phyloP scores from a whole-genome alignment of 83 land plant genomes.

The Diphasiastrum complanatum region DNA sequence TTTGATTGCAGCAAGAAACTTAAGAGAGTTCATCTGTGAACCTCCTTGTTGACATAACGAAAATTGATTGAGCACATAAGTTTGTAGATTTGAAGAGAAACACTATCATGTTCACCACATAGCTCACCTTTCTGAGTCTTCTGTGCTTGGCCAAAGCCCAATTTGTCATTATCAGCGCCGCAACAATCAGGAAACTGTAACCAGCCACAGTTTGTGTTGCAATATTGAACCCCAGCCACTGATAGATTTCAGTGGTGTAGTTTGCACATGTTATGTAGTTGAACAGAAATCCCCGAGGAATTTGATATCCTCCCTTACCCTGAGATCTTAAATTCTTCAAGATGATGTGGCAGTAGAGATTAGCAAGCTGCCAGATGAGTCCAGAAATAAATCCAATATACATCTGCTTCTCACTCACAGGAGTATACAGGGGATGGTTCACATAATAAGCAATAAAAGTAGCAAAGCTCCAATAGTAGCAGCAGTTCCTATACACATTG shows the following conservation, averaged over 20 bases:
- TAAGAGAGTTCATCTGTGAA: too few species aligned
- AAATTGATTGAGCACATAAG: too few species aligned
- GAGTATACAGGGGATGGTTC: constrained; percentile 88
- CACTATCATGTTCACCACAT: not conserved
- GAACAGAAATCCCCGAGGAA: constrained; percentile 81
- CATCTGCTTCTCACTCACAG: constrained; percentile 81
- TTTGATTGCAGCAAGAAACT: too few species aligned
- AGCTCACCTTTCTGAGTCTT: constrained; percentile 68
- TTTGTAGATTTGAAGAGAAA: too few species aligned
- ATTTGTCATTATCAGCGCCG: constrained; percentile 69
- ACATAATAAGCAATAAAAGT: constrained; percentile 82
- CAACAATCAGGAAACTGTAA: constrained; percentile 67
- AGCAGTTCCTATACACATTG: constrained; percentile 85
- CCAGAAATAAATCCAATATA: constrained; percentile 82
- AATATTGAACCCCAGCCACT: constrained; percentile 93
- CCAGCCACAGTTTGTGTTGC: constrained; percentile 94
- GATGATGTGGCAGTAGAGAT: constrained; percentile 74
- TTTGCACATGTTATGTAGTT: constrained; percentile 91
- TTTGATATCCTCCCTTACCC: constrained; percentile 91
- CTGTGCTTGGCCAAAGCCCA: constrained; percentile 95
- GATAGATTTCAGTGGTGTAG: constrained; percentile 94
- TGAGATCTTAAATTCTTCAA: constrained; percentile 60
- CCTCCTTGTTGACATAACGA: too few species aligned
- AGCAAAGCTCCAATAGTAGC: constrained; percentile 87
- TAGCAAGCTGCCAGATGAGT: constrained; percentile 59